phyloP scores from a whole-genome alignment of 2,329 filamentous ascomycete species.

The Aspergillus jensenii region DNA sequence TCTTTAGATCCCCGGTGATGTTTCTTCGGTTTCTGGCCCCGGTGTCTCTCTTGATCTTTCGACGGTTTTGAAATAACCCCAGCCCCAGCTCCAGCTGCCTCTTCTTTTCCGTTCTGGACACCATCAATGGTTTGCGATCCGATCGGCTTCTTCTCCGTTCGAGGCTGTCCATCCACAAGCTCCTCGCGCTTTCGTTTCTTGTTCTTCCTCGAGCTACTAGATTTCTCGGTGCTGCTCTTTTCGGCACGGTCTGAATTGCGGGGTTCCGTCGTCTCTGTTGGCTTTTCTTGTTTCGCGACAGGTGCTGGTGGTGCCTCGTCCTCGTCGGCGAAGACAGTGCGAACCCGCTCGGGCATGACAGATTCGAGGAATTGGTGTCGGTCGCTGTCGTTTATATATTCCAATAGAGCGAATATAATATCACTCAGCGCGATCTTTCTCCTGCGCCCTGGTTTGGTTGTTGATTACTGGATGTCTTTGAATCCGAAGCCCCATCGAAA shows the following conservation, averaged over 20 bases:
- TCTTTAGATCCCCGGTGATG: not conserved
- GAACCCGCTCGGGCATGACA: constrained; percentile 45
- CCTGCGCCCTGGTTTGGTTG: not conserved
- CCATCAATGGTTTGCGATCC: not conserved
- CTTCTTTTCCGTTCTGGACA: not conserved
- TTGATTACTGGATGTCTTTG: not conserved
- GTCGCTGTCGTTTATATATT: not conserved
- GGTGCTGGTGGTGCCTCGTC: constrained; percentile 27
- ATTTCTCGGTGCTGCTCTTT: constrained; percentile 10
- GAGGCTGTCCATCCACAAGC: not conserved
- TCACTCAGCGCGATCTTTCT: not conserved
- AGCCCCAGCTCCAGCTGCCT: not conserved
- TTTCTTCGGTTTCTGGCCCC: constrained; percentile 16
- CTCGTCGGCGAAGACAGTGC: constrained; percentile 37
- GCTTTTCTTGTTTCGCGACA: constrained; percentile 10
- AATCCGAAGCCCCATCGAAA: constrained; percentile 17
- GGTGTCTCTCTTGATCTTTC: constrained; percentile 3
- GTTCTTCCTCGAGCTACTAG: constrained; percentile 14
- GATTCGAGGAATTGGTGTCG: not conserved
- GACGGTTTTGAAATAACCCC: not conserved
- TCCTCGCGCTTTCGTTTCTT: constrained; percentile 16
- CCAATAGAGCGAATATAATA: not conserved
- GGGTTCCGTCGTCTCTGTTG: not conserved
- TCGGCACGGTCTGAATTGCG: constrained; percentile 7
- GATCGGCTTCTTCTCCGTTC: not conserved